Conservation (phyloP, 2,329 filamentous ascomycete genomes). For the Ascomycota sp. region DNA sequence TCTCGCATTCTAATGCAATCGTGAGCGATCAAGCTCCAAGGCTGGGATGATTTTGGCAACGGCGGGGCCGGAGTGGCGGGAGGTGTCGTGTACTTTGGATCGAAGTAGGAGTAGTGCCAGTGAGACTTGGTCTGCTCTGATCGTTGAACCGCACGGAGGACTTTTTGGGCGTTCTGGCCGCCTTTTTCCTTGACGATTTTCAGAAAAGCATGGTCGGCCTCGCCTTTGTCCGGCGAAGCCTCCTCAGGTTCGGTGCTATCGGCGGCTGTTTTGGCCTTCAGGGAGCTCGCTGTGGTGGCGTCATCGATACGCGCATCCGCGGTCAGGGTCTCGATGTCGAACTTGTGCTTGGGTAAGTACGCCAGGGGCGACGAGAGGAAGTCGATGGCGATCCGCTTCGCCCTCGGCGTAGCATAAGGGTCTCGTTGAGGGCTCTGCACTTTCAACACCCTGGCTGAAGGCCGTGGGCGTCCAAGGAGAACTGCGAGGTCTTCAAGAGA, state of each 20-base stretch:
- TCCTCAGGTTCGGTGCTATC: conserved; percentile 4
- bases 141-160: conserved; percentile 27
- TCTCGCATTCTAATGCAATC: conserved; percentile 22
- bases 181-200: conserved; percentile 14
- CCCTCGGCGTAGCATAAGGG: conserved; percentile 19
- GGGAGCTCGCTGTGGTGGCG: conserved; percentile 32
- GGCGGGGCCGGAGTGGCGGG: conserved; percentile 9
- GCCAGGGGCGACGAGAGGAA: conserved; percentile 25
- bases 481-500: conserved; percentile 30
- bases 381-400: conserved; percentile 21
- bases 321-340: conserved; percentile 39
- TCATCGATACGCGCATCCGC: conserved; percentile 35
- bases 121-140: conserved; percentile 17
- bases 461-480: conserved; percentile 9
- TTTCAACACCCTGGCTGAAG: conserved; percentile 2
- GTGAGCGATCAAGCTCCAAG: conserved; percentile 27
- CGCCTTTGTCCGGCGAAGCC: conserved; percentile 2
- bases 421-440: conserved; percentile 3
- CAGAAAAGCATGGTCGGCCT: conserved; percentile 7
- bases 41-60: conserved; percentile 12
- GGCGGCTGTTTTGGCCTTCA: conserved; percentile 17
- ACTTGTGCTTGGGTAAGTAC: conserved; percentile 33
- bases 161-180: conserved; percentile 22
- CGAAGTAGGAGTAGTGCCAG: conserved; percentile 28
- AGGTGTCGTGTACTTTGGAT: conserved; percentile 10